A percentile compares a stretch with the other conserved stretches of the same genome.
Evolutionary conservation across 176 grass and related monocot genomes (phyloP).

Genomic region (Aegilops bicornis): DNA sequence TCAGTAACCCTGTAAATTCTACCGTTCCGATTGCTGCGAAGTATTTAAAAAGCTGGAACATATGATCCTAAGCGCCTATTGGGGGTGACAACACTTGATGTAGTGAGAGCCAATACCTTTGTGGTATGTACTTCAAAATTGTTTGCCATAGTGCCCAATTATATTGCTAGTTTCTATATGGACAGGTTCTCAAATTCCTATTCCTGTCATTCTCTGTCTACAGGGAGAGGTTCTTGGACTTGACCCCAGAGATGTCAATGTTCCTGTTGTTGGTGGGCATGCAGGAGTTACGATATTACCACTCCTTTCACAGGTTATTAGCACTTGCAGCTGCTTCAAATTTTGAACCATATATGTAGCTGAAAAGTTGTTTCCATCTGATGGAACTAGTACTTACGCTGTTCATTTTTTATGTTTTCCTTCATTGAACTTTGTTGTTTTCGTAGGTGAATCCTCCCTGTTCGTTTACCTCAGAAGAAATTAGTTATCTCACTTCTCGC

Average conservation of each 20-base stretch:
- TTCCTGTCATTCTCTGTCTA: constrained; percentile 17
- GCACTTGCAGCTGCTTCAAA: neutral
- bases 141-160: neutral
- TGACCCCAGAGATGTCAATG: constrained; percentile 77
- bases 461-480: constrained; percentile 69
- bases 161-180: neutral
- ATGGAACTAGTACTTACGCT: neutral
- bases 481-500: constrained; percentile 69
- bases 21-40: constrained; percentile 87
- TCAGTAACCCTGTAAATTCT: constrained; percentile 96
- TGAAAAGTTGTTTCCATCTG: neutral
- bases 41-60: constrained; percentile 84
- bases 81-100: constrained; percentile 93
- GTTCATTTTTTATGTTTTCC: neutral
- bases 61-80: constrained; percentile 76
- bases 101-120: constrained; percentile 94
- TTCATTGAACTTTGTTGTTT: constrained; percentile 19
- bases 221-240: constrained; percentile 83
- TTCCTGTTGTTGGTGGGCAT: constrained; percentile 91
- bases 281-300: constrained; percentile 84
- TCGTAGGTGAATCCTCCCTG: constrained; percentile 64
- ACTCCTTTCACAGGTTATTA: constrained; percentile 74
- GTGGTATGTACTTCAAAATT: constrained; percentile 53
- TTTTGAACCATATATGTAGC: neutral
- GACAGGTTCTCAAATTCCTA: constrained; percentile 3